Evolutionary conservation across 768 basidiomycete species (phyloP).

Genomic region (Coprinopsis strossmayeri): DNA sequence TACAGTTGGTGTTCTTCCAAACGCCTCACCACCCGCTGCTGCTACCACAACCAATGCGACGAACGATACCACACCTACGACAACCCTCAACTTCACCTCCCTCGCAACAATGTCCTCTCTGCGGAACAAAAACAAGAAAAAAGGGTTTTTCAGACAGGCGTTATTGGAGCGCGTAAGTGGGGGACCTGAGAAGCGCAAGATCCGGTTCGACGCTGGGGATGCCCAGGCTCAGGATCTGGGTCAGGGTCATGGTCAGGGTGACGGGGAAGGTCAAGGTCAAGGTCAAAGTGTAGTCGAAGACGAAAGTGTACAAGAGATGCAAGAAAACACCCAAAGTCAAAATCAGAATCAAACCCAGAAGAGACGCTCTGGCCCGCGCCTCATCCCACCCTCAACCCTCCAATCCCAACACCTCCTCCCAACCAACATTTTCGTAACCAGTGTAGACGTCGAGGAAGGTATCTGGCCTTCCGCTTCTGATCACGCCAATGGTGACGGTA

Average conservation of each 20-base stretch:
- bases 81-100: background rate
- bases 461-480: conserved; percentile 21
- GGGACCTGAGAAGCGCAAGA: conserved; percentile 38
- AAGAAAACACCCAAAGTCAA: background rate
- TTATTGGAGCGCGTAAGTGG: conserved; percentile 21
- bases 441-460: conserved; percentile 60
- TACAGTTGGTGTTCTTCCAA: conserved; percentile 4
- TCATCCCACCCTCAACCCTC: conserved; percentile 63
- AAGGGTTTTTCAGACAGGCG: conserved; percentile 58
- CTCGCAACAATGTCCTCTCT: conserved; percentile 44
- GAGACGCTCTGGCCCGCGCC: conserved; percentile 21
- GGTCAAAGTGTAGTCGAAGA: background rate
- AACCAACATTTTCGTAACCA: conserved; percentile 61
- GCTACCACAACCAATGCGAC: background rate
- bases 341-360: conserved; percentile 2
- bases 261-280: background rate
- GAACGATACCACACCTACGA: background rate
- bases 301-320: background rate
- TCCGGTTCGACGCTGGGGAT: conserved; percentile 35
- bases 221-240: background rate
- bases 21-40: conserved; percentile 6
- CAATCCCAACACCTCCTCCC: conserved; percentile 44
- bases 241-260: background rate
- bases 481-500: too few relatives aligned
- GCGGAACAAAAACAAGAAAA: conserved; percentile 71